A percentile compares a stretch with the other conserved stretches of the same genome.
Evolutionary conservation across 1,284 basidiomycete species (phyloP).

Genomic region (Malassezia cuniculi): DNA sequence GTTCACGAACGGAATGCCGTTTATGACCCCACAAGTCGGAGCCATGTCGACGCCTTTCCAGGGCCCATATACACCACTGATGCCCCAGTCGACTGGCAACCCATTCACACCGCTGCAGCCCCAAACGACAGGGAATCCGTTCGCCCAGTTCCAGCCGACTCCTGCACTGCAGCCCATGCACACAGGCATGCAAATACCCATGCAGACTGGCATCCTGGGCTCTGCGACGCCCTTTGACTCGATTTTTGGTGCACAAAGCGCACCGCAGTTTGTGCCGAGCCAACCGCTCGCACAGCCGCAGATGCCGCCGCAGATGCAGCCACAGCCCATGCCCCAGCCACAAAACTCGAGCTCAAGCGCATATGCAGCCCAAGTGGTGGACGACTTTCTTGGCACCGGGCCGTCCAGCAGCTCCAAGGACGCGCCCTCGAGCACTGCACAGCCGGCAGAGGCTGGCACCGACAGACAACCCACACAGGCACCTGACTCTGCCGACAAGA

Average conservation of each 20-base stretch:
- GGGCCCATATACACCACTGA: too few relatives aligned
- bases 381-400: too few relatives aligned
- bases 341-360: too few relatives aligned
- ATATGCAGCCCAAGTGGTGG: too few relatives aligned
- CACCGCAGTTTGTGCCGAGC: constrained; percentile 4
- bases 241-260: constrained; percentile 12
- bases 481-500: too few relatives aligned
- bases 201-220: constrained; percentile 9
- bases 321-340: constrained; percentile 49
- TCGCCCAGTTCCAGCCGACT: constrained; percentile 48
- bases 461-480: too few relatives aligned
- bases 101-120: constrained; percentile 51
- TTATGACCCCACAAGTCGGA: too few relatives aligned
- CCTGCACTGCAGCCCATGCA: constrained; percentile 24
- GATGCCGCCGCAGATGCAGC: constrained; percentile 22
- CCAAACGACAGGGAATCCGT: constrained; percentile 65
- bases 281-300: constrained; percentile 19
- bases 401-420: too few relatives aligned
- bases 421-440: too few relatives aligned
- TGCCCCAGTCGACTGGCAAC: constrained; percentile 8
- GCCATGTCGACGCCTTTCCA: too few relatives aligned
- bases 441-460: too few relatives aligned
- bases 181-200: constrained; percentile 17
- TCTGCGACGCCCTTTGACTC: constrained; percentile 14
- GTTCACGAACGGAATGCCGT: too few relatives aligned